Percentiles rank a stretch among this genome's conserved stretches.
These are phyloP conservation scores for Solanum hybrid DNA, from an alignment of 305 asterid genomes.

Conservation along the genomic window DNA sequence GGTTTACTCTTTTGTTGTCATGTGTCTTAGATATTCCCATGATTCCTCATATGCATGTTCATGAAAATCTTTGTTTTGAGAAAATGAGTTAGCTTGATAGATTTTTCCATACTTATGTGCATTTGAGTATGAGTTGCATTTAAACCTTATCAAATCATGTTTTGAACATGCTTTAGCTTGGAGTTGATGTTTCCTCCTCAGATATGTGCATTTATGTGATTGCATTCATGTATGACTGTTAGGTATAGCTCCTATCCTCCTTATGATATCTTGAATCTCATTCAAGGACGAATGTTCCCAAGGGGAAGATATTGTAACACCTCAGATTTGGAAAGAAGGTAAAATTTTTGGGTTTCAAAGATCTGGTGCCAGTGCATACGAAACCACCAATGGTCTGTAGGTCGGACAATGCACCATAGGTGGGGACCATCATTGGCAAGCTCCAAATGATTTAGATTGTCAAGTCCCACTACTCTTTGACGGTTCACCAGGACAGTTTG, in stretches of 20 bases:
- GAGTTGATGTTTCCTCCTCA: background rate
- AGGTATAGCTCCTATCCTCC: background rate
- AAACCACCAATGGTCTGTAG: background rate
- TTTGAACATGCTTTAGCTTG: background rate
- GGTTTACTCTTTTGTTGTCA: background rate
- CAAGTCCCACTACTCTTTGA: background rate
- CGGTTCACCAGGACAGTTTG: background rate
- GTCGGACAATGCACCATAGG: background rate
- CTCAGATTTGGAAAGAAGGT: background rate
- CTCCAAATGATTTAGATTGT: background rate
- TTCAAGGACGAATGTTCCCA: background rate
- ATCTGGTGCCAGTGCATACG: background rate
- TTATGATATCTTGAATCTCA: background rate
- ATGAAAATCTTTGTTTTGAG: background rate
- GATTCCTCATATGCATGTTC: background rate
- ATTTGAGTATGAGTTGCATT: background rate
- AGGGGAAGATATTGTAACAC: background rate
- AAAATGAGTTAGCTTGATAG: background rate
- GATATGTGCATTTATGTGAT: background rate
- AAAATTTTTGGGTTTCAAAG: background rate
- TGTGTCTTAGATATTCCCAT: background rate
- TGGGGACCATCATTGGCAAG: background rate
- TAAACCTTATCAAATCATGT: background rate
- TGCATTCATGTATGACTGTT: background rate
- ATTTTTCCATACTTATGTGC: too few species aligned